A percentile compares a stretch with the other conserved stretches of the same genome.
Evolutionary conservation across 352 stramenopile genomes (phyloP).

Genomic region (Phytophthora cryptogea): DNA sequence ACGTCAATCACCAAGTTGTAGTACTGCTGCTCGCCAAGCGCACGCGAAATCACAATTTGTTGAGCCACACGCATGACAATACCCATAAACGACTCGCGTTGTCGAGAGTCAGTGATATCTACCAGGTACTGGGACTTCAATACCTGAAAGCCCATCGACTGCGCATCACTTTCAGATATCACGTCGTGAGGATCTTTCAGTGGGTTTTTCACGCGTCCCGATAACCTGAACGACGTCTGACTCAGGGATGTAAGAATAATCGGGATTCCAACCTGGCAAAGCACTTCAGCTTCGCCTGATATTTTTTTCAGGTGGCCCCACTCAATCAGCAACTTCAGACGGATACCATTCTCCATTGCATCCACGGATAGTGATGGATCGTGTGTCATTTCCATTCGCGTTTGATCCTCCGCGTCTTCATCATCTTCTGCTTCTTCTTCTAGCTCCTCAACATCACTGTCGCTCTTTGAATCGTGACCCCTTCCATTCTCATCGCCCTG

Average conservation of each 20-base stretch:
- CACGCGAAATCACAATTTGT: slow-evolving; percentile 80
- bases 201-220: slow-evolving; percentile 64
- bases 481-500: slow-evolving; percentile 13
- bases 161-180: slow-evolving; percentile 58
- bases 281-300: slow-evolving; percentile 66
- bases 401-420: slow-evolving; percentile 47
- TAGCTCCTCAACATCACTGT: slow-evolving; percentile 43
- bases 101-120: slow-evolving; percentile 70
- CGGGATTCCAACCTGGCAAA: slow-evolving; percentile 83
- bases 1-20: slow-evolving; percentile 84
- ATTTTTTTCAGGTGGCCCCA: slow-evolving; percentile 79
- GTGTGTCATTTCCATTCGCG: slow-evolving; percentile 62
- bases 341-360: slow-evolving; percentile 87
- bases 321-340: slow-evolving; percentile 78
- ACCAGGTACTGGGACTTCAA: slow-evolving; percentile 86
- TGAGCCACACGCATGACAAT: slow-evolving; percentile 86
- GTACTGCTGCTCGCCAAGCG: slow-evolving; percentile 73
- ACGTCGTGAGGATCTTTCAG: slow-evolving; percentile 55
- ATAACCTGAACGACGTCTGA: slow-evolving; percentile 76
- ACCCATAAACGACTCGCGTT: slow-evolving; percentile 84
- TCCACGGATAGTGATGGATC: slow-evolving; percentile 80
- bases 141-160: slow-evolving; percentile 77
- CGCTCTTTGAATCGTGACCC: slow-evolving; percentile 6
- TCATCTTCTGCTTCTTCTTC: slow-evolving; percentile 69
- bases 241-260: slow-evolving; percentile 85